Base-by-base conservation (phyloP, 2,329 filamentous ascomycete genomes). In the Exutisphaerella laricina region DNA sequence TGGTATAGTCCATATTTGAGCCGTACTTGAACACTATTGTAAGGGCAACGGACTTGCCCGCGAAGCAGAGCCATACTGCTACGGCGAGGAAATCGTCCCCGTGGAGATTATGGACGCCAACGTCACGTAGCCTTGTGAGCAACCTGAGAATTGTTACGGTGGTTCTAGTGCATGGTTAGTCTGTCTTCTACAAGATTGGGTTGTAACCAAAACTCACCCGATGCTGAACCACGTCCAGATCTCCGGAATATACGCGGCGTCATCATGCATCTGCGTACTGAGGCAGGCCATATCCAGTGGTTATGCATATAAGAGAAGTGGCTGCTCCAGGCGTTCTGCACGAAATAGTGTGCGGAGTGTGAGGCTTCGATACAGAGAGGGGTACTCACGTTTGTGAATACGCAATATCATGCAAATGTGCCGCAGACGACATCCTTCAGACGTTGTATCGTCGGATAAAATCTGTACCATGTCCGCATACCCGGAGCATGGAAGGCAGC, bases 161-260 rank as follows among this genome's bases (percentile, higher is more conserved):
- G 8, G 40, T 37, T n/a, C 40, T 43, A 13, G 14, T 10, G 12
- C 5, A 10, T 4, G 8, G 16, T 43, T 25, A 43, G 40, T 28
- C 13, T 8, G 9, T 28, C 13, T 2, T n/a, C n/a, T n/a, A n/a
- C n/a, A n/a, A 14, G 5, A 23, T 23, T 4, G 2, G 12, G n/a
- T 32, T 10, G 13, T 26, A 10, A 7, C 21, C 10, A 13, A 25
- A 14, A n/a, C 17, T 16, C 21, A 39, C 34, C 34, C 41, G 8
- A 44, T 26, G 7, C 34, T 20, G 28, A 44, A 44, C 41, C 41
- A 44, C 10, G 41, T 33, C 41, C 41, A 44, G 26, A 44, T 33
- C 14, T 44, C 41, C 14, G 34, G 33, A 4, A 32, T 33, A 22
- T 39, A 44, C 8, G 18, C 16, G 4, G 5, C 10, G 20, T 38